Percentiles rank a stretch among this genome's conserved stretches.
These are phyloP conservation scores for Mycena rebaudengoi DNA, from an alignment of 768 basidiomycete species.

Conservation along the genomic window DNA sequence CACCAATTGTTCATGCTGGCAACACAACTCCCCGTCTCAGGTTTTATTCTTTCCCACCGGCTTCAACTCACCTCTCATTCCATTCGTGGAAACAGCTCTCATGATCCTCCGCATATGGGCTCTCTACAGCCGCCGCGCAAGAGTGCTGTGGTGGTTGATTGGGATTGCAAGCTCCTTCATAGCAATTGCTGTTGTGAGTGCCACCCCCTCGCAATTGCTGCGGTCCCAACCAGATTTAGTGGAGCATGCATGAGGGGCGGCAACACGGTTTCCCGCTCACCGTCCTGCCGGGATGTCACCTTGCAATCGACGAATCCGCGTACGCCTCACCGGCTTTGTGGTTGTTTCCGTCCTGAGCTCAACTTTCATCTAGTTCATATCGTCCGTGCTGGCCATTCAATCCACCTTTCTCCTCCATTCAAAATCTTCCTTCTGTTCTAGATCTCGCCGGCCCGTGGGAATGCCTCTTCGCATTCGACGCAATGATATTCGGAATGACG, in stretches of 20 bases:
- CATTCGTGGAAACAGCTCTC: constrained; percentile 17
- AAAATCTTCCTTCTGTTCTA: not conserved
- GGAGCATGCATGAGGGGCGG: constrained; percentile 12
- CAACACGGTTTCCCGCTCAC: constrained; percentile 6
- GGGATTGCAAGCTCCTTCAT: constrained; percentile 20
- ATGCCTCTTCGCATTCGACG: constrained; percentile 40
- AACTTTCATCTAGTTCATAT: not conserved
- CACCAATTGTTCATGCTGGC: constrained; percentile 39
- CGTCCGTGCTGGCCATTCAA: not conserved
- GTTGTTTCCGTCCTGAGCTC: not conserved
- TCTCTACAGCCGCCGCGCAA: constrained; percentile 38
- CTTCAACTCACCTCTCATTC: not conserved
- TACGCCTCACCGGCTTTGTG: too few relatives aligned
- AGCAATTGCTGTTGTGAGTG: constrained; percentile 29
- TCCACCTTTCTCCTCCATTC: not conserved
- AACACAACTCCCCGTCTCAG: constrained; percentile 33
- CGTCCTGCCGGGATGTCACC: constrained; percentile 6
- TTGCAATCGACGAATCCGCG: constrained; percentile 4
- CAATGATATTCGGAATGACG: constrained; percentile 33
- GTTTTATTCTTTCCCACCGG: not conserved
- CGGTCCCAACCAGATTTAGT: constrained; percentile 7
- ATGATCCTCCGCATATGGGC: constrained; percentile 43
- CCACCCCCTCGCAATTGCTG: not conserved
- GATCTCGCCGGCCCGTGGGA: constrained; percentile 36
- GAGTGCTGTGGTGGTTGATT: constrained; percentile 29